Evolutionary conservation across 2,329 filamentous ascomycete genomes (phyloP), one percentile per base, ranked within the genome.

Genomic region (Xylogone sp.): DNA sequence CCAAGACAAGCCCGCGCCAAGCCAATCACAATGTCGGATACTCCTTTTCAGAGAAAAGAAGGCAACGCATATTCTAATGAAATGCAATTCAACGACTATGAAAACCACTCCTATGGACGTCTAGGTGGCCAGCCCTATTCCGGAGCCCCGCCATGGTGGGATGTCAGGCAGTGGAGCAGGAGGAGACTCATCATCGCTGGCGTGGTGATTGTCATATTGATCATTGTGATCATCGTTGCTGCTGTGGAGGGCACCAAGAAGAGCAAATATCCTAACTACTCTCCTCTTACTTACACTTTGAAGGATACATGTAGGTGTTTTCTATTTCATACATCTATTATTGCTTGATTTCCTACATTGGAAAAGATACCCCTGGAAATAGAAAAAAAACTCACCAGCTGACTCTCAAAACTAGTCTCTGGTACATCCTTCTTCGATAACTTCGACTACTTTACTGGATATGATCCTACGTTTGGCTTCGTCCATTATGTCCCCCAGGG

Each of bases 151-250:
- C 47, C 46, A 18, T 69, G 67, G 69, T 81, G 74, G 65, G 71
- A 82, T 54, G 74, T 76, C 0, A 70, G 70, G 46, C 71, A 71
- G 45, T 86, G 82, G 82, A 68, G 74, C 42, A 75, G 76, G 61
- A 75, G 72, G 52, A 71, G 68, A 10, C 84, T 77, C 75, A 62
- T 72, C 20, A 66, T 72, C 29, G 60, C 77, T 5, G 71, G 57
- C 3, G 56, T 71, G 1, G 50, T 74, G 2, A 66, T 67, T 21
- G 54, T 74, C 29, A 57, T 76, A 8, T 62, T 84, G 13, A 59
- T 80, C 42, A 67, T 81, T 8, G 66, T 74, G 31, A 67, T 82
- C 43, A 71, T 78, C 7, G 71, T 78, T 13, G 63, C 65, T 1
- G 67, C 70, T 13, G 64, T 69, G 45, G 70, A 66, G 2, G 62